These are phyloP conservation scores for Cryptococcus sp. DNA, from an alignment of 1,284 basidiomycete species.

Conservation along the genomic window DNA sequence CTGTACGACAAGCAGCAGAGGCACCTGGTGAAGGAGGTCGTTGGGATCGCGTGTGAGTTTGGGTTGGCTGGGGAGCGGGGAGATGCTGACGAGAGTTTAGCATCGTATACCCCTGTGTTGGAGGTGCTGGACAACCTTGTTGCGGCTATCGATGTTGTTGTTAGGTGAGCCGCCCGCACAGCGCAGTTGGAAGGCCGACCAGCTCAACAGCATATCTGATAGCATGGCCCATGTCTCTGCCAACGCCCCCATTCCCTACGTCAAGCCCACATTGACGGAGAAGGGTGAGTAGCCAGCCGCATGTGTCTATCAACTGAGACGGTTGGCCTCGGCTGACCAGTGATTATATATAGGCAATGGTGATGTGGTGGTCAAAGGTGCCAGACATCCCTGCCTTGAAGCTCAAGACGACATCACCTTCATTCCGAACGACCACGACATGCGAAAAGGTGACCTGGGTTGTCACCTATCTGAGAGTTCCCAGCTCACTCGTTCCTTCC, in stretches of 20 bases:
- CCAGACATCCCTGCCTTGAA: slow-evolving; percentile 93
- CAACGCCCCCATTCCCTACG: slow-evolving; percentile 80
- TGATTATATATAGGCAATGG: slow-evolving; percentile 70
- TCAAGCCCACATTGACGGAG: slow-evolving; percentile 52
- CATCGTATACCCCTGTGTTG: slow-evolving; percentile 84
- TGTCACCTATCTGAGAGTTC: too few relatives aligned
- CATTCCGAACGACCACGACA: slow-evolving; percentile 76
- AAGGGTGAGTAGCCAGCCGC: slow-evolving; percentile 57
- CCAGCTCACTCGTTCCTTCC: too few relatives aligned
- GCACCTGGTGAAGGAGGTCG: slow-evolving; percentile 86
- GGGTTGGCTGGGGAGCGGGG: neutral
- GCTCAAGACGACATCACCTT: slow-evolving; percentile 94
- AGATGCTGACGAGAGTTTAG: slow-evolving; percentile 48
- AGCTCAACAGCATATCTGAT: neutral
- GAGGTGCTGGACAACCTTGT: slow-evolving; percentile 84
- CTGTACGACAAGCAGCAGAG: slow-evolving; percentile 29
- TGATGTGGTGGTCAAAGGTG: slow-evolving; percentile 70
- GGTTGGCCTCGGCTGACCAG: slow-evolving; percentile 14
- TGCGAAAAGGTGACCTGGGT: slow-evolving; percentile 34
- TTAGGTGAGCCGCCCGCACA: slow-evolving; percentile 58
- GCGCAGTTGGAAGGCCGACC: neutral
- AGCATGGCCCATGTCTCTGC: slow-evolving; percentile 88
- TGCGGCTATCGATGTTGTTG: slow-evolving; percentile 86
- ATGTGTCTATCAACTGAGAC: neutral
- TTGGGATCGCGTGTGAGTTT: slow-evolving; percentile 77